These are phyloP conservation scores for Botrytis fragariae DNA, from an alignment of 2,329 filamentous ascomycete species.

Conservation along the genomic window DNA sequence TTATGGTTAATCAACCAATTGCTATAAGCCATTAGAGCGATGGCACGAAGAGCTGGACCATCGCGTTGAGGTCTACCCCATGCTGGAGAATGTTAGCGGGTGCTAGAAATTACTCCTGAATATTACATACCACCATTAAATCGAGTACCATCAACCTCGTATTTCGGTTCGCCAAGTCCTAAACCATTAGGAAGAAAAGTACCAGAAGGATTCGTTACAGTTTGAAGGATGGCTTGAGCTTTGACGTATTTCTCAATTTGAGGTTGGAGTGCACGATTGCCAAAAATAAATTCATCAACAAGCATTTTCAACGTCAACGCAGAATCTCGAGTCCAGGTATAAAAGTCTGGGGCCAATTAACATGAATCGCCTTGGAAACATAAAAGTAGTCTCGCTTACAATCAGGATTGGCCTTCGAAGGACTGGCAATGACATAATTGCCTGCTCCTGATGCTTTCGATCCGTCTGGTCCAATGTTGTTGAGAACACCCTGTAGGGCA, in stretches of 20 bases:
- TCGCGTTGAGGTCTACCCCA: slow-evolving; percentile 71
- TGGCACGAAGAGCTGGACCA: slow-evolving; percentile 73
- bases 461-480: slow-evolving; percentile 55
- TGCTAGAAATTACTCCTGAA: not conserved
- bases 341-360: slow-evolving; percentile 57
- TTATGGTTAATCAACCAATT: slow-evolving; percentile 68
- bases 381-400: slow-evolving; percentile 42
- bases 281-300: slow-evolving; percentile 62
- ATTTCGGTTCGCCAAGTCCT: slow-evolving; percentile 71
- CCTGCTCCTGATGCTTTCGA: slow-evolving; percentile 47
- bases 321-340: slow-evolving; percentile 74
- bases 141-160: slow-evolving; percentile 58
- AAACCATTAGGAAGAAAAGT: slow-evolving; percentile 42
- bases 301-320: slow-evolving; percentile 70
- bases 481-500: slow-evolving; percentile 51
- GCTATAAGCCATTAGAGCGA: slow-evolving; percentile 69
- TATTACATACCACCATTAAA: slow-evolving; percentile 52
- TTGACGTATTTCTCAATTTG: slow-evolving; percentile 65
- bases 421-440: slow-evolving; percentile 55
- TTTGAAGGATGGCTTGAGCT: slow-evolving; percentile 59
- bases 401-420: slow-evolving; percentile 51
- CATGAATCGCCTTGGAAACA: not conserved
- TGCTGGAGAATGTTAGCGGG: slow-evolving; percentile 13
- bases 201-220: slow-evolving; percentile 54
- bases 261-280: slow-evolving; percentile 45